A percentile compares a stretch with the other conserved stretches of the same genome.
phyloP scores from a whole-genome alignment of 768 basidiomycete genomes.

The Hygrocybe coccinea region DNA sequence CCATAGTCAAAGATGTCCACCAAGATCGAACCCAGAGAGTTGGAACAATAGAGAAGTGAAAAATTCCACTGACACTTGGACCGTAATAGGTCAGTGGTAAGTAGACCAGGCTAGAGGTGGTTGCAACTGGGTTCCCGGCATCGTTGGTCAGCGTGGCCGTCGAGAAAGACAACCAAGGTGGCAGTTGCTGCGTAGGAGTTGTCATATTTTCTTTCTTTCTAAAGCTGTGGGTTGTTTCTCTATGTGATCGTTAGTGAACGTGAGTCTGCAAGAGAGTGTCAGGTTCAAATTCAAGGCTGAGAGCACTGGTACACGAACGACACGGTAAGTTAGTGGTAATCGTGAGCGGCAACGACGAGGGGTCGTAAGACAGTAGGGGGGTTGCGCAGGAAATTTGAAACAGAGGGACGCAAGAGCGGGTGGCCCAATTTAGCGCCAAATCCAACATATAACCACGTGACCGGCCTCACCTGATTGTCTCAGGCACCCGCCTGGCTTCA shows the following conservation, averaged over 20 bases:
- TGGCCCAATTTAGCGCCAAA: neutral
- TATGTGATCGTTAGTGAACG: neutral
- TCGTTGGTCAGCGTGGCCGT: constrained; percentile 49
- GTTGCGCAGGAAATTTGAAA: too few relatives aligned
- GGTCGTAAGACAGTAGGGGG: neutral
- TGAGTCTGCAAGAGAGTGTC: neutral
- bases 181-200: constrained; percentile 60
- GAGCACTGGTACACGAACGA: neutral
- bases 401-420: too few relatives aligned
- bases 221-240: neutral
- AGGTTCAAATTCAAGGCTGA: neutral
- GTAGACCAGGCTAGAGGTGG: constrained; percentile 52
- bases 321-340: neutral
- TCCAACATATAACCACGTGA: neutral
- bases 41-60: neutral
- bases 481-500: too few relatives aligned
- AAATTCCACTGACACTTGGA: constrained; percentile 58
- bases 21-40: neutral
- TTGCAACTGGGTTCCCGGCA: constrained; percentile 50
- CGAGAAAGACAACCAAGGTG: constrained; percentile 66
- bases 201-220: constrained; percentile 39
- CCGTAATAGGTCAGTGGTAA: constrained; percentile 79
- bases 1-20: neutral
- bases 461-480: too few relatives aligned
- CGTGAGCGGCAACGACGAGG: neutral